Evolutionary conservation across 2,329 filamentous ascomycete species (phyloP), one percentile per base, ranked within the genome.

Genomic region (Colletotrichum zoysiae): DNA sequence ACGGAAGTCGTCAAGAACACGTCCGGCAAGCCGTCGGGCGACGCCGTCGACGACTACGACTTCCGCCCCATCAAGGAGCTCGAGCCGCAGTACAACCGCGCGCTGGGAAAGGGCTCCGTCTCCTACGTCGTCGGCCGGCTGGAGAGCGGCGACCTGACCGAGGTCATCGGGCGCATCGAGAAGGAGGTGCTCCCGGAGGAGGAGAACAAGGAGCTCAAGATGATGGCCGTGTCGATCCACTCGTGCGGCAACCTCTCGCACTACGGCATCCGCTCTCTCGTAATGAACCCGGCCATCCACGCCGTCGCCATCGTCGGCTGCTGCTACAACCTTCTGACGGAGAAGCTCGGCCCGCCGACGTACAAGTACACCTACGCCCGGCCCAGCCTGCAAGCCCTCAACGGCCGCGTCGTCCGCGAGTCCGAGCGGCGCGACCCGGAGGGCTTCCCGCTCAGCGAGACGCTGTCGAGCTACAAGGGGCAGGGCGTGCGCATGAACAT

Each of bases 211-310:
- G 81, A 85, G 18, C 84, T 86, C 72, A 83, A 83, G 12, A 85
- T 97, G 48, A 95, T 98, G 91, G 93, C 95, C 20, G 91, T 98
- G 40, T 98, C 96, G 0, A 93, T 99, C 23, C 96, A 99, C 81
- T 98, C 95, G 0, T 99, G 96, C 79, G 96, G 96, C 38, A 98
- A 99, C 76, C 90, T 99, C n/a, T 93, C 97, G 0, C 96, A 99
- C 81, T 95, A 97, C 79, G 96, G 93, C 12, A 91, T 99, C 69
- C 91, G 94, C 18, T 97, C 95, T 0, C 88, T 99, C 26, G 83
- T 95, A 1, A 83, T 97, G 69, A 98, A 98, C 78, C 92, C 93
- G 0, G 89, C 91, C 5, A 95, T 98, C 67, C 90, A 90, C 42
- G 94, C 95, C n/a, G 92, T 98, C 30, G 95, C 95, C 70, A 95